phyloP scores from a whole-genome alignment of 352 stramenopile species.

The Pseudoperonospora humuli region DNA sequence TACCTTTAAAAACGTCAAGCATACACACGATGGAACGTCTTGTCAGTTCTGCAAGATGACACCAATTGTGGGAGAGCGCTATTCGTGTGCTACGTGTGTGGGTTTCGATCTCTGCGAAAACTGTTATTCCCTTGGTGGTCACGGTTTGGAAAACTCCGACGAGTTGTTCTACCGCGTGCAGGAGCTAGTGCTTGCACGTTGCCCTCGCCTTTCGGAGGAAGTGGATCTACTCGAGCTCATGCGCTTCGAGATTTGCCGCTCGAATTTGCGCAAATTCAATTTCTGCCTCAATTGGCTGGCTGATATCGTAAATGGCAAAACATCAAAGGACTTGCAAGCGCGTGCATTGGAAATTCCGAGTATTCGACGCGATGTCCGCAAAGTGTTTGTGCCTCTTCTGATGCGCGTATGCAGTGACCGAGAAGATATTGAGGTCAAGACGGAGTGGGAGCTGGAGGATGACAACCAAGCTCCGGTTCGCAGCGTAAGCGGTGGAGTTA shows the following conservation, averaged over 20 bases:
- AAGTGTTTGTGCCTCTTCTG: conserved; percentile 73
- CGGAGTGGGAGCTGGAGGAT: conserved; percentile 77
- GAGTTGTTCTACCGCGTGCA: conserved; percentile 80
- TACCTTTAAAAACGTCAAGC: conserved; percentile 62
- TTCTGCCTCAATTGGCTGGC: conserved; percentile 81
- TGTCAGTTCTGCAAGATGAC: conserved; percentile 78
- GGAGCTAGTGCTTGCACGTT: conserved; percentile 63
- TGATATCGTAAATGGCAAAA: conserved; percentile 76
- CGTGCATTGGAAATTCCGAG: conserved; percentile 71
- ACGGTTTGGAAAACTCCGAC: conserved; percentile 80
- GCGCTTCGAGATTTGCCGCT: conserved; percentile 81
- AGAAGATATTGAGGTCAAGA: conserved; percentile 79
- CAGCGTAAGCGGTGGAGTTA: conserved; percentile 46
- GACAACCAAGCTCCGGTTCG: conserved; percentile 61
- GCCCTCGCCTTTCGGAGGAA: conserved; percentile 48
- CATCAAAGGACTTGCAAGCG: conserved; percentile 60
- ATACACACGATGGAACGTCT: conserved; percentile 61
- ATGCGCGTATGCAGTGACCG: conserved; percentile 71
- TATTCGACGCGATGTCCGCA: conserved; percentile 69
- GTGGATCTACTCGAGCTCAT: conserved; percentile 72
- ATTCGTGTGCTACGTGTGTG: conserved; percentile 70
- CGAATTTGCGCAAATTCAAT: conserved; percentile 80
- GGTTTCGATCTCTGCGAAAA: conserved; percentile 76
- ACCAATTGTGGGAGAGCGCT: conserved; percentile 68
- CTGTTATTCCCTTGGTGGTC: conserved; percentile 74